Evolutionary conservation across 495 filamentous ascomycete species (phyloP), one percentile per base, ranked within the genome.

Genomic region (Xylaria sp.): DNA sequence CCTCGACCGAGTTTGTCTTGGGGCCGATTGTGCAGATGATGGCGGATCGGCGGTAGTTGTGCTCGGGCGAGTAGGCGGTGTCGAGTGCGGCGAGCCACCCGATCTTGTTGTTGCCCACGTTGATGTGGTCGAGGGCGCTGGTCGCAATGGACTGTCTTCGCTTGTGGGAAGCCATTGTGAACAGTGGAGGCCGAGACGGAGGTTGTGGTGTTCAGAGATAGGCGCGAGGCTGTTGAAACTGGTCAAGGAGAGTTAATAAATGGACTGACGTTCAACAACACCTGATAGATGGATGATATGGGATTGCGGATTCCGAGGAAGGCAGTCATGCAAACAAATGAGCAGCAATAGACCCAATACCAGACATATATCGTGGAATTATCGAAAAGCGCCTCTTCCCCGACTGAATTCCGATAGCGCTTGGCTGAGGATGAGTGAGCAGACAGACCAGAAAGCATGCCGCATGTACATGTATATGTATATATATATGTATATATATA

Each of bases 1-100:
- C 94, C 86, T 97, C 93, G 57, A 93, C 92, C 55, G 94, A 97
- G 87, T 99, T 99, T 66, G 97, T 98, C 92, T 99, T 99, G 74
- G 96, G 96, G 62, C 96, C 96, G 82, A 99, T 99, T 79, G 96
- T 99, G 83, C 96, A 92, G 82, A 99, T 97, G 87, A 99, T 99
- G 72, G 95, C 97, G 65, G 97, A 97, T 70, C 97, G 93, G 73
- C 96, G 93, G 80, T 95, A 95, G 85, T 93, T 93, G 59, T 77
- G 76, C 85, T 92, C 84, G 40, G 95, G 94, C 61, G 89, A 85
- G 83, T 90, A 91, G 75, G 94, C 90, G 67, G 93, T 95, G 74
- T 88, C 83, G 55, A 90, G 85, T 71, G 91, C 87, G 77, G 93
- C 89, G 74, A 97, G 90, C 96, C 96, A 99, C 85, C 96, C 92